Percentiles rank a stretch among this genome's conserved stretches.
phyloP scores from a whole-genome alignment of 345 rosid species.

The Cardamine chenopodiifolia region DNA sequence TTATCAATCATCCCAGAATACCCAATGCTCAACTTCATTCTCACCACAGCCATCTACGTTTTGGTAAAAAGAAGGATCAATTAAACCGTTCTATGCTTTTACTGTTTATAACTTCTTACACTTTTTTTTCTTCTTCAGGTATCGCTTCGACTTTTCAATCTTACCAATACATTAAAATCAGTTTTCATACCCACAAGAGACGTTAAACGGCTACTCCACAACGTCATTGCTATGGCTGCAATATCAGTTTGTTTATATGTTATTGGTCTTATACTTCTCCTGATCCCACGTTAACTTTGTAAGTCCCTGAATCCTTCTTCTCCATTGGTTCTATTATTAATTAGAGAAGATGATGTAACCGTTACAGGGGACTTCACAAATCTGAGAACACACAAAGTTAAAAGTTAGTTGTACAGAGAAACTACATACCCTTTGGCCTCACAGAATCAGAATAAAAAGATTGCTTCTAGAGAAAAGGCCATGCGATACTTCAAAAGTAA shows the following conservation, averaged over 20 bases:
- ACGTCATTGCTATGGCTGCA: constrained; percentile 58
- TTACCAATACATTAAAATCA: constrained; percentile 70
- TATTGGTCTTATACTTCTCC: constrained; percentile 64
- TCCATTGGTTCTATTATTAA: not conserved
- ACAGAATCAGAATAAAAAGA: not conserved
- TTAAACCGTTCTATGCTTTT: not conserved
- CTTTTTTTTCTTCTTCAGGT: constrained; percentile 49
- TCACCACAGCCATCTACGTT: constrained; percentile 79
- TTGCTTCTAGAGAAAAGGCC: not conserved
- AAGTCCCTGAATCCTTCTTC: not conserved
- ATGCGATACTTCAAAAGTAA: not conserved
- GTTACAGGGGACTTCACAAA: not conserved
- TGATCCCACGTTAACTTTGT: constrained; percentile 58
- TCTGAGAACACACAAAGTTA: not conserved
- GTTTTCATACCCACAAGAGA: constrained; percentile 78
- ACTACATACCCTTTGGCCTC: not conserved
- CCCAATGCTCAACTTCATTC: constrained; percentile 89
- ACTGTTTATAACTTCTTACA: not conserved
- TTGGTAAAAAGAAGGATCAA: constrained; percentile 51
- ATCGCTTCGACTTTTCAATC: constrained; percentile 70
- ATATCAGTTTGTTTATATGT: constrained; percentile 58
- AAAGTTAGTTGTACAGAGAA: constrained; percentile 1
- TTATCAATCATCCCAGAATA: constrained; percentile 78
- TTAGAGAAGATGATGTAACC: not conserved
- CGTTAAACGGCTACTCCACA: constrained; percentile 58